Percentiles rank a stretch among this genome's conserved stretches.
Conservation (phyloP, 768 basidiomycete genomes). For the Tephrocybe sp. region DNA sequence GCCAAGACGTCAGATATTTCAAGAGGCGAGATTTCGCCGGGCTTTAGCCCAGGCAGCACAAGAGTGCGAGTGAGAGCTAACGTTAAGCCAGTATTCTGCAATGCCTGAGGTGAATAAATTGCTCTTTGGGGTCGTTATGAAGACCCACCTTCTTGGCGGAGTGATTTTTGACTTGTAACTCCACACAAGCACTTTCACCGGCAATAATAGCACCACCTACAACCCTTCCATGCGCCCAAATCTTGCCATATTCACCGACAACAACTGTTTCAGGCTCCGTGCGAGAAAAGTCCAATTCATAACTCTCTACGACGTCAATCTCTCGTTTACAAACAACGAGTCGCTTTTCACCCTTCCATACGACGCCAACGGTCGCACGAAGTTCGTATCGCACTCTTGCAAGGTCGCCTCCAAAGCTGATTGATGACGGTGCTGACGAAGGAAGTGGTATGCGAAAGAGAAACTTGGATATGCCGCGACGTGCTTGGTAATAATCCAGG, state of each 20-base stretch:
- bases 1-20: slow-evolving; percentile 69
- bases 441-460: slow-evolving; percentile 79
- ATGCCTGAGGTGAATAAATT: background rate
- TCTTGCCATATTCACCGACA: slow-evolving; percentile 77
- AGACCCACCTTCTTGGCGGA: slow-evolving; percentile 68
- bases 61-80: slow-evolving; percentile 62
- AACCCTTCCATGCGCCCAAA: slow-evolving; percentile 73
- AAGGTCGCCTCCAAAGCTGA: slow-evolving; percentile 67
- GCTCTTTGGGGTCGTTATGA: slow-evolving; percentile 1
- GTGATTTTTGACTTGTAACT: slow-evolving; percentile 81
- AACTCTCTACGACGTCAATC: slow-evolving; percentile 67
- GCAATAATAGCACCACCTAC: slow-evolving; percentile 63
- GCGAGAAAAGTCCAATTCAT: slow-evolving; percentile 34
- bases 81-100: slow-evolving; percentile 67
- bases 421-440: slow-evolving; percentile 63
- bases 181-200: slow-evolving; percentile 70
- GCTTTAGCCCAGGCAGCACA: slow-evolving; percentile 45
- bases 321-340: slow-evolving; percentile 64
- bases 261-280: slow-evolving; percentile 56
- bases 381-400: slow-evolving; percentile 75
- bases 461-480: slow-evolving; percentile 77
- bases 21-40: slow-evolving; percentile 45
- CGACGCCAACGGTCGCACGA: slow-evolving; percentile 68
- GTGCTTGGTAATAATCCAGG: slow-evolving; percentile 65
- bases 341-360: slow-evolving; percentile 72